Percentiles rank a stretch among this genome's conserved stretches.
Evolutionary conservation across 1,284 basidiomycete species (phyloP).

Genomic region (Ustilago tritici): DNA sequence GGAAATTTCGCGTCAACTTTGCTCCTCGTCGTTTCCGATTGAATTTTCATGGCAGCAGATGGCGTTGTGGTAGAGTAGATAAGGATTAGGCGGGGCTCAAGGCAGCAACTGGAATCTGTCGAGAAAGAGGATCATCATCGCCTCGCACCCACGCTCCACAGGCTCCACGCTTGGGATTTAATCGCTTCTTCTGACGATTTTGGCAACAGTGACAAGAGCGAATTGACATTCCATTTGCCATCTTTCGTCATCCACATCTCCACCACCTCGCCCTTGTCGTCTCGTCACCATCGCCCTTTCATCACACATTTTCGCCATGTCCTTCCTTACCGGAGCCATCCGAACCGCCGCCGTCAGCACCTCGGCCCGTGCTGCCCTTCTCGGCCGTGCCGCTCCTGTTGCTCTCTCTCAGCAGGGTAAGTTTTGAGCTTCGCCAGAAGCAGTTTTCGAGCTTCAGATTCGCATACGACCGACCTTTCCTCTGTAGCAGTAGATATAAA

Average conservation of each 20-base stretch:
- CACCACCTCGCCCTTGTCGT: not conserved
- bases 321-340: constrained; percentile 64
- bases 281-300: constrained; percentile 12
- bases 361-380: constrained; percentile 51
- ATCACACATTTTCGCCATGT: constrained; percentile 42
- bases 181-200: constrained; percentile 18
- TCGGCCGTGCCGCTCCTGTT: constrained; percentile 46
- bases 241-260: not conserved
- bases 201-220: not conserved
- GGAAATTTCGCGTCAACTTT: constrained; percentile 29
- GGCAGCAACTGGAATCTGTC: constrained; percentile 9
- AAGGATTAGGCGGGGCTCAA: not conserved
- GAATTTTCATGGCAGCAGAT: constrained; percentile 26
- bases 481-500: not conserved
- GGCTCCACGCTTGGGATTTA: constrained; percentile 12
- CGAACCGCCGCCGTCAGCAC: constrained; percentile 61
- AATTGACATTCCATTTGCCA: not conserved
- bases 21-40: constrained; percentile 22
- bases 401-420: constrained; percentile 51
- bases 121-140: constrained; percentile 7
- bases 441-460: not conserved
- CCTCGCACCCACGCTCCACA: not conserved
- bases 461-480: not conserved
- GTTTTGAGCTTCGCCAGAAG: constrained; percentile 10
- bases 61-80: constrained; percentile 1